Evolutionary conservation across 2,329 filamentous ascomycete species (phyloP).

Genomic region (Penicillium sp.): DNA sequence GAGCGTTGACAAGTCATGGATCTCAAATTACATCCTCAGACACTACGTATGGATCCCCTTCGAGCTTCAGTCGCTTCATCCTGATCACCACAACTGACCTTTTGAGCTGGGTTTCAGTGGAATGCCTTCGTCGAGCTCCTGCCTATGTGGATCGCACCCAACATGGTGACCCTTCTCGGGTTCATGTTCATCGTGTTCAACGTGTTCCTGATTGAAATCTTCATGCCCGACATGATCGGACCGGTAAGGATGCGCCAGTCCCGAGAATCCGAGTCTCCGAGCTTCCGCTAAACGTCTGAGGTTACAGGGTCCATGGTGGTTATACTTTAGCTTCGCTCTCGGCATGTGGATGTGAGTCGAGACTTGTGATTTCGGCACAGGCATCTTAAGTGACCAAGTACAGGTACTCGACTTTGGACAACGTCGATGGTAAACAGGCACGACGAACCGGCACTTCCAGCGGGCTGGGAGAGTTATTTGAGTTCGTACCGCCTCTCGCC

Average conservation of each 20-base stretch:
- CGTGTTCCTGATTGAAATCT: slow-evolving; percentile 71
- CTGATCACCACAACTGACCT: neutral
- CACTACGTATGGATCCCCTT: slow-evolving; percentile 73
- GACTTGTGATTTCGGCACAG: neutral
- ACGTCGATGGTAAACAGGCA: slow-evolving; percentile 97
- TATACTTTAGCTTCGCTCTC: slow-evolving; percentile 94
- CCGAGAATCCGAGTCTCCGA: neutral
- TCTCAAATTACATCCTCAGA: slow-evolving; percentile 89
- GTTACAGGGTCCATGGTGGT: slow-evolving; percentile 75
- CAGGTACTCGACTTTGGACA: slow-evolving; percentile 92
- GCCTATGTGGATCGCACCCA: slow-evolving; percentile 94
- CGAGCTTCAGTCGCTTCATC: neutral
- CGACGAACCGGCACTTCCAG: slow-evolving; percentile 92
- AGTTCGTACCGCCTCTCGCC: slow-evolving; percentile 53
- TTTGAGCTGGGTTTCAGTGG: slow-evolving; percentile 64
- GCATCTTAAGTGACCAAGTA: slow-evolving; percentile 12
- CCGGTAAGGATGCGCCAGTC: slow-evolving; percentile 61
- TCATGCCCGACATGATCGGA: slow-evolving; percentile 86
- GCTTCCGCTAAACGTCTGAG: slow-evolving; percentile 14
- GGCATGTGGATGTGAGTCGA: slow-evolving; percentile 84
- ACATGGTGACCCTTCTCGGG: slow-evolving; percentile 93
- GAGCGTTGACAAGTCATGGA: slow-evolving; percentile 90
- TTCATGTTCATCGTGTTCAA: slow-evolving; percentile 94
- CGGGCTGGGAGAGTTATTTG: slow-evolving; percentile 92
- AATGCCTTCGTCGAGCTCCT: slow-evolving; percentile 91